Base-by-base conservation (phyloP, 2,329 filamentous ascomycete genomes). In the Cordyceps pruinosa region DNA sequence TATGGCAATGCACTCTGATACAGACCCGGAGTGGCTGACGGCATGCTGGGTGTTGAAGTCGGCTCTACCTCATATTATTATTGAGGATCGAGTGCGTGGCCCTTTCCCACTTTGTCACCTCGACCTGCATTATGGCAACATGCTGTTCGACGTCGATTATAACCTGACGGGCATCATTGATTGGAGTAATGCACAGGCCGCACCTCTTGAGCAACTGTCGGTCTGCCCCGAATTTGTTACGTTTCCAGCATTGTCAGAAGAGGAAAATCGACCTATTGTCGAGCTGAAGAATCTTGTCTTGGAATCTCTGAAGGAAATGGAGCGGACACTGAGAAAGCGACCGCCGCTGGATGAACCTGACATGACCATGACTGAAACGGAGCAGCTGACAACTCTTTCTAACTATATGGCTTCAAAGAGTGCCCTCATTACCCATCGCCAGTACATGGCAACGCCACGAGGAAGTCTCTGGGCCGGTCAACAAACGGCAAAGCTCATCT, bases 131-230 rank as follows among this genome's bases (percentile, higher is more conserved):
- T 69, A 63, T 59, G 70, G 70, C 39, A 75, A 76, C 44, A 63
- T 76, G 59, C 68, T 74, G 6, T 74, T 75, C 30, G 73, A 75
- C 59, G 59, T 69, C 19, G 71, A 75, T 46, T 73, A 72, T 61
- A 73, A 72, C 59, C 55, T 73, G 35, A 69, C 63, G 2, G 70
- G 66, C 21, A 59, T 74, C 32, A 63, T 73, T 45, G 70, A 71
- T 60, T 74, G 70, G 71, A 69, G 66, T 49, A 59, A 60, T 52
- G 68, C 70, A 7, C 68, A 70, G 60, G 62, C 65, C 13, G 68
- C 64, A 7, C 69, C 70, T 55, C 58, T 72, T 1, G 70, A 73
- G 63, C 68, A 68, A 51, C 58, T 72, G 35, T 66, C 69, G 4
- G 64, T 72, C 49, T 70, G 61, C 57, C 70, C 67, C 42, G 70